Base-by-base conservation (phyloP, 2,329 filamentous ascomycete genomes). In the Aspergillus tamarii region DNA sequence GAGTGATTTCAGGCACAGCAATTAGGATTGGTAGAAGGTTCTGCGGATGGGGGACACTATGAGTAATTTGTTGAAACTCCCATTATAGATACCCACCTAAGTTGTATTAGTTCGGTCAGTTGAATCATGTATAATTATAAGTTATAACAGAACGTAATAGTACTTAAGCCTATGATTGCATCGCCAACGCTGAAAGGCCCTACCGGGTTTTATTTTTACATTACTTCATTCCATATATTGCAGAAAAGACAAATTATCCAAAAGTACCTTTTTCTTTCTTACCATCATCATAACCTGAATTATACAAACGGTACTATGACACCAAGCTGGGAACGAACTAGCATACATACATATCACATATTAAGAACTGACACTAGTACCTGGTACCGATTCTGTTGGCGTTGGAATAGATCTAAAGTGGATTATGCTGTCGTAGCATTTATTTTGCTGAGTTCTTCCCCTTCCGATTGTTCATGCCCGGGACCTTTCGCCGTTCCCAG, bases 401-500 rank as follows among this genome's bases (percentile, higher is more conserved):
- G 14, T 19, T 26, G 5, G 23, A 30, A 19, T 30, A 30, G 10
- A 50, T 32, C 19, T 12, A 26, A n/a, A n/a, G 14, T n/a, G 45
- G 11, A 16, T 57, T 3, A 26, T 9, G 53, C 14, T 23, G 8
- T 43, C 32, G 34, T 11, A 9, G 16, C 14, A 50, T 64, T 67
- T 59, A 69, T 45, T 61, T 67, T 57, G 69, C 65, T 14, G 69
- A 59, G 19, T 67, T 71, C 67, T 77, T 80, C 10, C 73, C 75
- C 70, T 81, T 83, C 59, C 76, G 76, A 63, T 78, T 80, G 26
- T 66, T 65, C 53, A 66, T 70, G 3, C 75, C 74, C 36, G 75
- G 74, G 7, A 70, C 64, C 74, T 87, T 89, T 78, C 93, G 87
- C 77, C 91, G 85, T 83, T 98, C 95, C 95, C 95, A 98, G 52